Evolutionary conservation across 2,329 filamentous ascomycete genomes (phyloP).

Genomic region (Penicillium crustosum): DNA sequence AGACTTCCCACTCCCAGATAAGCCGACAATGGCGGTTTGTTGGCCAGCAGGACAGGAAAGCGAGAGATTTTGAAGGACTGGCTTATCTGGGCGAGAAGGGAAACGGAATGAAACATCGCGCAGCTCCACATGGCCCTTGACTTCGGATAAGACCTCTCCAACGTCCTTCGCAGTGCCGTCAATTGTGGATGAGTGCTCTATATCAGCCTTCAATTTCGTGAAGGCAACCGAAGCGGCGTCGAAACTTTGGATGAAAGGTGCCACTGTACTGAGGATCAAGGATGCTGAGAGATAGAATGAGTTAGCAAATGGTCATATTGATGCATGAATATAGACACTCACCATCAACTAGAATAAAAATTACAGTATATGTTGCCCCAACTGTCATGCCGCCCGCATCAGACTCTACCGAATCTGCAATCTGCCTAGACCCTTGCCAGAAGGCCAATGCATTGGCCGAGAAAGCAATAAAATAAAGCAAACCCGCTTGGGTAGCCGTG

Average conservation of each 20-base stretch:
- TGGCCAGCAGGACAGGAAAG: conserved; percentile 42
- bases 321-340: not conserved
- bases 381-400: conserved; percentile 25
- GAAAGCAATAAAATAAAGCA: conserved; percentile 66
- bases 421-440: conserved; percentile 62
- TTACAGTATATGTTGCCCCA: conserved; percentile 36
- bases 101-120: conserved; percentile 32
- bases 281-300: conserved; percentile 23
- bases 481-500: too few species aligned
- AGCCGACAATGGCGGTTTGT: conserved; percentile 54
- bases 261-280: conserved; percentile 36
- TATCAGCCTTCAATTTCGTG: conserved; percentile 58
- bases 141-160: conserved; percentile 18
- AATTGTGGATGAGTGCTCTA: conserved; percentile 52
- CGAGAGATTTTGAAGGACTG: conserved; percentile 8
- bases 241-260: conserved; percentile 47
- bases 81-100: conserved; percentile 26
- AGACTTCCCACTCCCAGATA: conserved; percentile 58
- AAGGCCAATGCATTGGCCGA: conserved; percentile 66
- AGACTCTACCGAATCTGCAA: conserved; percentile 38
- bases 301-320: not conserved
- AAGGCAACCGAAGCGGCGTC: conserved; percentile 53
- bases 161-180: conserved; percentile 31
- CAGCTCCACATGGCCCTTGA: conserved; percentile 30
- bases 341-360: conserved; percentile 39